Conservation (phyloP, 495 filamentous ascomycete genomes). For the Saxispiralis lemnorum region DNA sequence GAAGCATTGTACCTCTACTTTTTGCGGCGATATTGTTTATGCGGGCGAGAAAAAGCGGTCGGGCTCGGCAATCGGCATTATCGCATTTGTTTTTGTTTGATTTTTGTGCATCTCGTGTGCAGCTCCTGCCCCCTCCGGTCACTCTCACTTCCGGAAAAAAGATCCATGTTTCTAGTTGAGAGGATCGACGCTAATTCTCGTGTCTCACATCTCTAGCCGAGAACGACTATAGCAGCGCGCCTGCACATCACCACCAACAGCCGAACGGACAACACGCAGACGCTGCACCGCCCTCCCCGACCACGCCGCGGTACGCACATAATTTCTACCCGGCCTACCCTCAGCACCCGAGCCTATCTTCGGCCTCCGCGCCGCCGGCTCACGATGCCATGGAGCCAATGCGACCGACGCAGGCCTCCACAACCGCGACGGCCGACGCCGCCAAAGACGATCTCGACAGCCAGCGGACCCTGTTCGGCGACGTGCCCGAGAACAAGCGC, state of each 20-base stretch:
- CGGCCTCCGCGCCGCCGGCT: conserved; percentile 49
- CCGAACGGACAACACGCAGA: conserved; percentile 22
- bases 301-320: conserved; percentile 56
- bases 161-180: conserved; percentile 2
- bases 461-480: conserved; percentile 54
- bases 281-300: conserved; percentile 9
- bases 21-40: conserved; percentile 1
- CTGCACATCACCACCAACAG: conserved; percentile 46
- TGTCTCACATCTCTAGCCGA: conserved; percentile 31
- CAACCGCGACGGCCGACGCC: conserved; percentile 21
- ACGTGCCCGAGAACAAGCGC: conserved; percentile 69
- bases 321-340: conserved; percentile 62
- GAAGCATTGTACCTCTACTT: conserved; percentile 1
- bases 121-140: conserved; percentile 4
- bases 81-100: neutral
- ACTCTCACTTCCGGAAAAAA: conserved; percentile 13
- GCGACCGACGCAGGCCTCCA: conserved; percentile 26
- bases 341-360: conserved; percentile 36
- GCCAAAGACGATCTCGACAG: conserved; percentile 27
- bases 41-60: neutral
- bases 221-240: conserved; percentile 36
- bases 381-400: conserved; percentile 46
- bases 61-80: neutral
- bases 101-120: conserved; percentile 11
- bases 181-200: conserved; percentile 17